These are phyloP conservation scores for Linnemannia hyalina DNA, from an alignment of 192 early-diverging fungal genomes.

Conservation along the genomic window DNA sequence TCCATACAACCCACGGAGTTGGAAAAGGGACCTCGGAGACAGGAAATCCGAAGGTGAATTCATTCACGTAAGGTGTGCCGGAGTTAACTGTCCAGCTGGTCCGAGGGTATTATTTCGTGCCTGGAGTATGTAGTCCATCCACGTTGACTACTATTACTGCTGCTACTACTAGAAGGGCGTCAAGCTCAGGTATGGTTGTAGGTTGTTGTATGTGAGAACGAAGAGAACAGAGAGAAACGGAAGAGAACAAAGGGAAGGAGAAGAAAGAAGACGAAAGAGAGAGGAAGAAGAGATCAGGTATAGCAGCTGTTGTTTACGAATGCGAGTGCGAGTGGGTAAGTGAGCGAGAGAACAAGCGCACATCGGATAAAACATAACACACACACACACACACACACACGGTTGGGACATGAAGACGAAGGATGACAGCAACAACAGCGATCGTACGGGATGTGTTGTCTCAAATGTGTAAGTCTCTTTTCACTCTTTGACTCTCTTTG, in stretches of 20 bases:
- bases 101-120: not conserved
- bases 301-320: not conserved
- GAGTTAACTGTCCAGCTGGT: slow-evolving; percentile 3
- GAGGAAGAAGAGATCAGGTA: not conserved
- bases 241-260: not conserved
- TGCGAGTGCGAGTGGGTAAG: no score
- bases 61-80: not conserved
- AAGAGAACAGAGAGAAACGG: not conserved
- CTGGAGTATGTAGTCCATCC: not conserved
- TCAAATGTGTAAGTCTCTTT: not conserved
- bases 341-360: no score
- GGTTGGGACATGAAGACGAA: no score
- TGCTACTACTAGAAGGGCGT: no score
- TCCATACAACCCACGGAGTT: not conserved
- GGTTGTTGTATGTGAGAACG: not conserved
- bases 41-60: not conserved
- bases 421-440: not conserved
- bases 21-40: not conserved
- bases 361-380: not conserved
- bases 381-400: no score
- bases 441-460: not conserved
- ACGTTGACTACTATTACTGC: not conserved
- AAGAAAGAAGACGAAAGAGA: not conserved
- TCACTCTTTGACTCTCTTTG: no score
- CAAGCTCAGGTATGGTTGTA: no score